phyloP scores from a whole-genome alignment of 371 early-diverging fungal genomes.

The Capillidium heterosporum region DNA sequence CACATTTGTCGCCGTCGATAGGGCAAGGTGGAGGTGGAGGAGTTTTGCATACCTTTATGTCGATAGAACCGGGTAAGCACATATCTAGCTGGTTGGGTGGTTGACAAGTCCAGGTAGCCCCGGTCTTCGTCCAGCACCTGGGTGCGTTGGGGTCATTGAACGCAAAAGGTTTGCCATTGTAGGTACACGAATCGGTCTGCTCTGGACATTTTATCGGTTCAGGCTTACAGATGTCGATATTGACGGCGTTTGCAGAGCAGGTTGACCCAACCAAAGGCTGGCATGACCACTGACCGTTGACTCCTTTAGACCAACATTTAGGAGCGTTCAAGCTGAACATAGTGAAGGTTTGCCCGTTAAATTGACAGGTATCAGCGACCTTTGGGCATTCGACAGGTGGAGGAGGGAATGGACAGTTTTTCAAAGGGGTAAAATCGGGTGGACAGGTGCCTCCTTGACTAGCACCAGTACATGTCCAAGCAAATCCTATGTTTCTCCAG shows the following conservation, averaged over 20 bases:
- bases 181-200: not conserved
- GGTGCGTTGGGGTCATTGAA: not conserved
- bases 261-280: not conserved
- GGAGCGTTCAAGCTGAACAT: not conserved
- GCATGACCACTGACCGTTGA: too few relatives aligned
- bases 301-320: not conserved
- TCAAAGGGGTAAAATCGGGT: too few relatives aligned
- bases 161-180: not conserved
- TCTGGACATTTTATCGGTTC: not conserved
- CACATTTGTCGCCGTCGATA: too few relatives aligned
- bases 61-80: too few relatives aligned
- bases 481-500: too few relatives aligned
- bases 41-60: too few relatives aligned
- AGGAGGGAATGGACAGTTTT: too few relatives aligned
- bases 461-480: too few relatives aligned
- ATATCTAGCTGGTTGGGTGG: too few relatives aligned
- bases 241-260: not conserved
- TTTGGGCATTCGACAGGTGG: not conserved
- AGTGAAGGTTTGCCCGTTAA: not conserved
- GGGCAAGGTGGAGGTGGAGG: too few relatives aligned
- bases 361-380: not conserved
- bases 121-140: not conserved
- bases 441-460: too few relatives aligned
- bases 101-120: not conserved
- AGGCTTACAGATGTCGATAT: not conserved